A percentile compares a stretch with the other conserved stretches of the same genome.
Conservation (phyloP, 208 protist species). For the Porcisia deanei region DNA sequence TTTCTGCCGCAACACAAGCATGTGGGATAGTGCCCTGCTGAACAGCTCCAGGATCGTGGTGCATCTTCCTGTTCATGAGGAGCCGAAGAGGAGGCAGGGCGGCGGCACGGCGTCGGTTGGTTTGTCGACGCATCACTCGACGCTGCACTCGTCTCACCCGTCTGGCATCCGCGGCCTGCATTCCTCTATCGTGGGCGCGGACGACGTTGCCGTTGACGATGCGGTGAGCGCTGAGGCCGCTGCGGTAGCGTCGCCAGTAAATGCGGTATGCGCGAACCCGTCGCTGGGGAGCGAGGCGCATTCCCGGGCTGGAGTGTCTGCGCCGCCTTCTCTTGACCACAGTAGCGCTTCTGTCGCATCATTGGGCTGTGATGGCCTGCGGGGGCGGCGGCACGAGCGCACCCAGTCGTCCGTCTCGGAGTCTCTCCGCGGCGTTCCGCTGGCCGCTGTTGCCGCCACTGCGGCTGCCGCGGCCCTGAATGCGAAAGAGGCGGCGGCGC, state of each 20-base stretch:
- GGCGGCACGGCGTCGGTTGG: constrained; percentile 1
- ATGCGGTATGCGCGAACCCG: neutral
- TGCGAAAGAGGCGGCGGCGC: constrained; percentile 1
- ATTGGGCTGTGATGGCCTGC: neutral
- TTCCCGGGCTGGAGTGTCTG: neutral
- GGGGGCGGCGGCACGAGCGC: neutral
- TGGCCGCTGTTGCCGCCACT: neutral
- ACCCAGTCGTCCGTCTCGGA: neutral
- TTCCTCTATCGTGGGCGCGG: constrained; percentile 3
- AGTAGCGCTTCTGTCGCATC: neutral
- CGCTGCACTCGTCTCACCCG: constrained; percentile 5
- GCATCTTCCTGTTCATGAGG: constrained; percentile 31
- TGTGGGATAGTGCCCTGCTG: constrained; percentile 21
- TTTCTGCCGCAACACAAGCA: constrained; percentile 18
- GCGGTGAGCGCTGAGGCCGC: neutral
- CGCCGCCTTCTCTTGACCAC: neutral
- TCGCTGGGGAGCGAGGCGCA: neutral
- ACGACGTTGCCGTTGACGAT: neutral
- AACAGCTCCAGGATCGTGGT: constrained; percentile 30
- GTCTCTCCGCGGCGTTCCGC: neutral
- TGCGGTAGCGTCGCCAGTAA: neutral
- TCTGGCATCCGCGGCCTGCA: neutral
- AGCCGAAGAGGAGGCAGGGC: neutral
- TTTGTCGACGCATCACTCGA: constrained; percentile 10
- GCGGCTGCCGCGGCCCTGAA: neutral